Percentiles rank a stretch among this genome's conserved stretches.
phyloP scores from a whole-genome alignment of 108 stramenopile species.

The Skeletonema marinoi region DNA sequence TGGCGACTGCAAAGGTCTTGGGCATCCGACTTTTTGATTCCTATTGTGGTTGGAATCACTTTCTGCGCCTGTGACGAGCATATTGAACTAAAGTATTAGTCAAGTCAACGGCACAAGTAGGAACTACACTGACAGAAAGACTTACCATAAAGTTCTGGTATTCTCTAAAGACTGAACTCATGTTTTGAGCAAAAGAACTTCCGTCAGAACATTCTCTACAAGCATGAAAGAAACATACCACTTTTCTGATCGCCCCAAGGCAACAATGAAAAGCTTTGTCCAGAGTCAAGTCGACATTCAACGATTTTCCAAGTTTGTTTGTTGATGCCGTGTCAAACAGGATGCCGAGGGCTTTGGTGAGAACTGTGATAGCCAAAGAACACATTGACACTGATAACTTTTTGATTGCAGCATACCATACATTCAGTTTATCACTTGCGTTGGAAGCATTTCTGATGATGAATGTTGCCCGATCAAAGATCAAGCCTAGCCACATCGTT shows the following conservation, averaged over 20 bases:
- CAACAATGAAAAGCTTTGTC: slow-evolving; percentile 29
- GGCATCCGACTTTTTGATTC: background rate
- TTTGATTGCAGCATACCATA: slow-evolving; percentile 6
- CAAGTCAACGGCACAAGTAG: background rate
- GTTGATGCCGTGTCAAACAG: slow-evolving; percentile 13
- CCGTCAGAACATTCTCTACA: slow-evolving; percentile 4
- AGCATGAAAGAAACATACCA: slow-evolving; percentile 3
- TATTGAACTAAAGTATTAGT: background rate
- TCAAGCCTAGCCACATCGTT: slow-evolving; percentile 20
- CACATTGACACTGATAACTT: slow-evolving; percentile 10
- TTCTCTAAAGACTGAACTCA: slow-evolving; percentile 7
- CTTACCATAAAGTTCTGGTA: slow-evolving; percentile 31
- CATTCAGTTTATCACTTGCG: background rate
- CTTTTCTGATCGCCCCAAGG: slow-evolving; percentile 23
- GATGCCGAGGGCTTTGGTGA: slow-evolving; percentile 18
- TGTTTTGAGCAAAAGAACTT: background rate
- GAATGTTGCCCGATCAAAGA: slow-evolving; percentile 20
- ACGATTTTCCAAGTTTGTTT: slow-evolving; percentile 3
- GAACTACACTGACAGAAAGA: background rate
- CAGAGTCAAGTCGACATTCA: slow-evolving; percentile 7
- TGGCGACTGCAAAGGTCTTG: slow-evolving; percentile 19
- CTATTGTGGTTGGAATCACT: slow-evolving; percentile 9
- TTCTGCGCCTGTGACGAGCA: background rate
- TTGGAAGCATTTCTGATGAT: slow-evolving; percentile 2
- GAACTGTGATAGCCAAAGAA: slow-evolving; percentile 20